Base-by-base conservation (phyloP, 768 basidiomycete genomes). In the Leccinum fibrillosum region DNA sequence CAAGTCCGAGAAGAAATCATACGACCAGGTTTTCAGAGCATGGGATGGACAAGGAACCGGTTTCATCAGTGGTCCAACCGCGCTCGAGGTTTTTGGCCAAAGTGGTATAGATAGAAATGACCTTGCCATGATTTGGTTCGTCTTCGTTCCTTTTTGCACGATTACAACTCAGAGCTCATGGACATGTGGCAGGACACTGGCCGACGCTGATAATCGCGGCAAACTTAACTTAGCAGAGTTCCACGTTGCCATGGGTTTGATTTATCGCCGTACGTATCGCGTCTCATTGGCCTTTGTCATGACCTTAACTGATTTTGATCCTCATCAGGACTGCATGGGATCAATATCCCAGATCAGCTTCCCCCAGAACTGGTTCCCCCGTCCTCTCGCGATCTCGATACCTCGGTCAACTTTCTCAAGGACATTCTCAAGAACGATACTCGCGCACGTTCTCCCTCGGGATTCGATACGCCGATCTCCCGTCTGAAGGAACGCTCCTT, bases 181-280 rank as follows among this genome's bases (percentile, higher is more conserved):
- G 55, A 28, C 47, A 4, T 39, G 15, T 39, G 15, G 53, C 50
- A 98, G 94, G 96, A 88, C 85, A 13, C 82, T 98, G 6, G 92
- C 95, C 19, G 97, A 99, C 73, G 82, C 84, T 39, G 90, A 95
- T 60, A 93, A 98, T 74, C 87, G 94, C 23, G 97, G 97, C 23
- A 97, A 94, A 73, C 83, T 98, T 50, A 98, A 97, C 64, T 78
- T 96, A 26, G 89, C 92, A 13, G 97, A 98, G 71, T 99, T 99
- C 71, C 94, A 98, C 70, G 91, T 98, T 58, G 97, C 97, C 0
- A 99, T 99, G 96, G 94, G 92, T 53, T 78, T 98, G 55, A 98
- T 99, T 67, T 98, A 94, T 75, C 87, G 97, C 69, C 82, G 96
- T 98, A 76, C 65, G 91, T 83, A 60, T 52, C 49, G 2, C 21